phyloP scores from a whole-genome alignment of 2,329 filamentous ascomycete genomes.

The Aurifilum marmelostoma region DNA sequence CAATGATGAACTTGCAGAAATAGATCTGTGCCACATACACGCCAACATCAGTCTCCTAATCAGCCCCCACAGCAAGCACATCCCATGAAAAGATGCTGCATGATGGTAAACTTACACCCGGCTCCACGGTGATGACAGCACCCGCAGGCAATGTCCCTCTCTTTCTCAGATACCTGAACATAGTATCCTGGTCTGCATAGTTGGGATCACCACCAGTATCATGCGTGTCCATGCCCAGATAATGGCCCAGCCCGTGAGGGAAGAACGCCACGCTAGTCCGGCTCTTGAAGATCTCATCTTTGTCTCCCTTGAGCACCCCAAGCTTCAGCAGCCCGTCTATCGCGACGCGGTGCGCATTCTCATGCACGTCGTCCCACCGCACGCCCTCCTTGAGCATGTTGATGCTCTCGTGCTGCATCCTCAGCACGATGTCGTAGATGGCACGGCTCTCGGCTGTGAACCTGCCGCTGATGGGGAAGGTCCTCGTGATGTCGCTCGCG shows the following conservation, averaged over 20 bases:
- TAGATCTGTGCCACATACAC: constrained; percentile 64
- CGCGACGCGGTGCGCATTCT: constrained; percentile 77
- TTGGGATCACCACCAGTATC: constrained; percentile 81
- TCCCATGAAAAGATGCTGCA: no score
- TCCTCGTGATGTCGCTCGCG: constrained; percentile 61
- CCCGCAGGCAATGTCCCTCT: constrained; percentile 74
- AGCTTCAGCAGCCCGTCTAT: constrained; percentile 77
- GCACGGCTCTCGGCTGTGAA: constrained; percentile 71
- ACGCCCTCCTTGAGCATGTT: constrained; percentile 73
- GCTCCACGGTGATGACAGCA: constrained; percentile 91
- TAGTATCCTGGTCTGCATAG: constrained; percentile 75
- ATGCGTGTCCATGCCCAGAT: constrained; percentile 91
- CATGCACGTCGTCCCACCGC: constrained; percentile 80
- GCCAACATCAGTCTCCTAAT: constrained; percentile 8
- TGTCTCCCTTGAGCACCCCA: constrained; percentile 71
- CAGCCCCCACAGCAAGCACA: not conserved
- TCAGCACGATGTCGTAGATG: constrained; percentile 81
- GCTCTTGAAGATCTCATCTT: constrained; percentile 73
- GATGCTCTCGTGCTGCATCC: constrained; percentile 84
- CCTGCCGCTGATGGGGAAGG: constrained; percentile 77
- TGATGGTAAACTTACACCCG: constrained; percentile 64
- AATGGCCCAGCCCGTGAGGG: constrained; percentile 66
- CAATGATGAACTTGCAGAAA: constrained; percentile 88
- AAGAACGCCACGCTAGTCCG: constrained; percentile 90
- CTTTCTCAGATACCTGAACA: constrained; percentile 87